A percentile compares a stretch with the other conserved stretches of the same genome.
Evolutionary conservation across 805 yeast species (phyloP).

Genomic region (Sugiyamaella floridensis): DNA sequence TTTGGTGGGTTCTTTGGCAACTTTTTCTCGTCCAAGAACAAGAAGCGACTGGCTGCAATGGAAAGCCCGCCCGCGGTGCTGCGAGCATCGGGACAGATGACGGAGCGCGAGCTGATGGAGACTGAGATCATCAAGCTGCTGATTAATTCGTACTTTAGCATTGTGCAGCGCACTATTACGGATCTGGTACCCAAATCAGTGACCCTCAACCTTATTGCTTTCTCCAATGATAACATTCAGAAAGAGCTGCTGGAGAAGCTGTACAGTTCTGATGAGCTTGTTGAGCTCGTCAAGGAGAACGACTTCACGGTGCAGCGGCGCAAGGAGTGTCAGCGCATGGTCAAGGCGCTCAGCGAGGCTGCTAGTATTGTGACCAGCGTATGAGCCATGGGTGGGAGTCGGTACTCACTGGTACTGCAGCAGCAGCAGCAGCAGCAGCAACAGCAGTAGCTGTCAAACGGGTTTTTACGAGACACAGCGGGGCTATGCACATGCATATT

Average conservation of each 20-base stretch:
- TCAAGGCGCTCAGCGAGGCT: slow-evolving; percentile 82
- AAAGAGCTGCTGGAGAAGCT: slow-evolving; percentile 82
- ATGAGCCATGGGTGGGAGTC: slow-evolving; percentile 1
- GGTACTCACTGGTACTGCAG: background rate
- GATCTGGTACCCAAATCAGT: slow-evolving; percentile 93
- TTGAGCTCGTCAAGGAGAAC: slow-evolving; percentile 79
- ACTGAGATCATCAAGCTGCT: slow-evolving; percentile 92
- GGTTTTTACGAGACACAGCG: no score
- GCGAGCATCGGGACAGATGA: slow-evolving; percentile 85
- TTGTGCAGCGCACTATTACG: slow-evolving; percentile 87
- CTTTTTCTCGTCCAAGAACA: slow-evolving; percentile 84
- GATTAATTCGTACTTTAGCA: slow-evolving; percentile 81
- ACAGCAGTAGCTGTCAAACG: no score
- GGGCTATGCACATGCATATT: no score
- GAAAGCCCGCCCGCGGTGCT: slow-evolving; percentile 95
- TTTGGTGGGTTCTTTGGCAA: slow-evolving; percentile 88
- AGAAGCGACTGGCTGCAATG: slow-evolving; percentile 86
- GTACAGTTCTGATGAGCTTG: slow-evolving; percentile 65
- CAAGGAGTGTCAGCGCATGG: slow-evolving; percentile 91
- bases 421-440: no score
- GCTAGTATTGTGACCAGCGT: slow-evolving; percentile 67
- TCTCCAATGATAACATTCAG: slow-evolving; percentile 80
- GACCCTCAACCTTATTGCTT: slow-evolving; percentile 81
- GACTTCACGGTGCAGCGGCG: slow-evolving; percentile 89
- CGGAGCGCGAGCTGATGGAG: slow-evolving; percentile 91